Evolutionary conservation across 2,329 filamentous ascomycete genomes (phyloP), one percentile per base, ranked within the genome.

Genomic region (Aspergillus sp.): DNA sequence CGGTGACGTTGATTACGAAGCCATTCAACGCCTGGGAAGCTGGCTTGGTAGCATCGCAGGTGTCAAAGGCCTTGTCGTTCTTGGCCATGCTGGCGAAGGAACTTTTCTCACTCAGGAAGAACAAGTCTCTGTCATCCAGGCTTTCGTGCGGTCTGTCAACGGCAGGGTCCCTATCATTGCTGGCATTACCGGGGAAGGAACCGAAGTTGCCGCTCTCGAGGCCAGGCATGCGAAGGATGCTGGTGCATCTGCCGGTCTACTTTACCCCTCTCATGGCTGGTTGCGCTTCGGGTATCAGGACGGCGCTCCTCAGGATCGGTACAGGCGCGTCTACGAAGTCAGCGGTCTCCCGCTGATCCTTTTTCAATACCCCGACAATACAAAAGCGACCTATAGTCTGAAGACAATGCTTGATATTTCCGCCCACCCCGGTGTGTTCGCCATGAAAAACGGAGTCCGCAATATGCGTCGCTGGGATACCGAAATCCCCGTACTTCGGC

Each of bases 381-480:
- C 78, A 16, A 80, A 81, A 62, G 77, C 77, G 3, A 79, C 74
- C 1, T 81, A 81, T 61, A 77, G 65, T 55, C 68, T 81, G 19
- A 71, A 80, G 55, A 81, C 78, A 0, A 73, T 81, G 56, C 73
- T 82, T 2, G 78, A 81, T 47, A 80, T 81, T 49, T 70, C 78
- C 2, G 79, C 77, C 7, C 76, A 72, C 32, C 79, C 78, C 1
- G 78, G 79, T 24, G 77, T 79, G 5, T 79, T 81, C 43, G 79
- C 79, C 14, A 81, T 81, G 78, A 81, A 81, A 72, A 81, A 81
- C 55, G 79, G 79, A 17, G 79, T 81, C 9, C 74, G 79, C 49
- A 80, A 81, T 63, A 81, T 81, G 79, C 73, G 76, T n/a, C 75
- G 79, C 16, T 81, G 79, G 79, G 79, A 81, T 47, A 79, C 76